Evolutionary conservation across 2,329 filamentous ascomycete species (phyloP).

Genomic region (Pyricularia pennisetigena): DNA sequence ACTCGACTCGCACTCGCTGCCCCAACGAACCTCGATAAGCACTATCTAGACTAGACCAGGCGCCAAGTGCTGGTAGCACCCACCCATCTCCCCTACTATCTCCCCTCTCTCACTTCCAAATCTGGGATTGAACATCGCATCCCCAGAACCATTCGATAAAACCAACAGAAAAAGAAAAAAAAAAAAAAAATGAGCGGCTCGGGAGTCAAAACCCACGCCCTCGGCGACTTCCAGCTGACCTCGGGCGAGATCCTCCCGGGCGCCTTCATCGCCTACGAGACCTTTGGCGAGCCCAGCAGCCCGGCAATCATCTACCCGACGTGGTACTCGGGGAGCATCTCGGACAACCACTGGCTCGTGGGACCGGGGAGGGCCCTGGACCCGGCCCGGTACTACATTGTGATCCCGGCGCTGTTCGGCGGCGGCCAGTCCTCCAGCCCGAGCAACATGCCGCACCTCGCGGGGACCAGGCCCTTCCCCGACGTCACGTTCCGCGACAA

Average conservation of each 20-base stretch:
- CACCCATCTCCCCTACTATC: not conserved
- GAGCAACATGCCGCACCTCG: slow-evolving; percentile 28
- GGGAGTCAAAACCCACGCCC: not conserved
- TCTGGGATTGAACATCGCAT: not conserved
- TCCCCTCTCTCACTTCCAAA: not conserved
- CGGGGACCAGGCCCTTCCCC: slow-evolving; percentile 28
- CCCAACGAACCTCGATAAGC: too few species aligned
- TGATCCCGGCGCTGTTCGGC: slow-evolving; percentile 40
- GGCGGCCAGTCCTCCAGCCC: slow-evolving; percentile 44
- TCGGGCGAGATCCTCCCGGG: slow-evolving; percentile 6
- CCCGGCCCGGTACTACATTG: slow-evolving; percentile 29
- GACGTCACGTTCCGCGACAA: slow-evolving; percentile 37
- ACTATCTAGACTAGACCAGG: too few species aligned
- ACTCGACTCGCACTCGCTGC: too few species aligned
- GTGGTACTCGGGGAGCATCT: slow-evolving; percentile 5
- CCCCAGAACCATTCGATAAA: not conserved
- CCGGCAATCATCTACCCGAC: slow-evolving; percentile 7
- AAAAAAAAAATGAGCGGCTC: not conserved
- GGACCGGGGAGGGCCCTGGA: not conserved
- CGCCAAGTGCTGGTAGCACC: not conserved
- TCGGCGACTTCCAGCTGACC: slow-evolving; percentile 4
- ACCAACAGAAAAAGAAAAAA: too few species aligned
- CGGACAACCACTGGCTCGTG: slow-evolving; percentile 2
- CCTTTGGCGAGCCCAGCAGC: slow-evolving; percentile 5
- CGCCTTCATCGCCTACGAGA: slow-evolving; percentile 8